These are phyloP conservation scores for Penicillium sp. DNA, from an alignment of 2,329 filamentous ascomycete genomes.

Conservation along the genomic window DNA sequence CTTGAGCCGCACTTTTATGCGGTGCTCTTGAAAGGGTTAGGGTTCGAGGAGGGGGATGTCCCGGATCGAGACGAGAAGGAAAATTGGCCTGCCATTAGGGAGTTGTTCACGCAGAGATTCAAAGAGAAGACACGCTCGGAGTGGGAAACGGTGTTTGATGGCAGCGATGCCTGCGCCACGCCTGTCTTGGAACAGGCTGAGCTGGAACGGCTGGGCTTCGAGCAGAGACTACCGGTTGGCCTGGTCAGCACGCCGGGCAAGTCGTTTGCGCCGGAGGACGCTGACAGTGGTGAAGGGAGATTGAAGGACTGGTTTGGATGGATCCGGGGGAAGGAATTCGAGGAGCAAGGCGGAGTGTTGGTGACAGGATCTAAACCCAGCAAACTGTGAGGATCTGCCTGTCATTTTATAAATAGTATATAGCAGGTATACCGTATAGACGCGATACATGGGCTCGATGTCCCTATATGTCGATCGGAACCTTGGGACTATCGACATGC, in stretches of 20 bases:
- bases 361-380: constrained; percentile 38
- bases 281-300: constrained; percentile 69
- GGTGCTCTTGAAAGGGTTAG: constrained; percentile 63
- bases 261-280: constrained; percentile 53
- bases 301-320: constrained; percentile 73
- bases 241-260: constrained; percentile 67
- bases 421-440: no score
- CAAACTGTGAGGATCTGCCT: background rate
- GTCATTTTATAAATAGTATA: no score
- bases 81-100: constrained; percentile 65
- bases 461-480: no score
- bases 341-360: constrained; percentile 60
- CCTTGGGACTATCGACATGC: background rate
- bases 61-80: constrained; percentile 54
- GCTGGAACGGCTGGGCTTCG: constrained; percentile 57
- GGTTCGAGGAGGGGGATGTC: constrained; percentile 47
- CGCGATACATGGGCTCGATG: no score
- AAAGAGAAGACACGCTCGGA: constrained; percentile 65
- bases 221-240: constrained; percentile 43
- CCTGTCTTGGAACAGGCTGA: constrained; percentile 76
- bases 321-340: constrained; percentile 67
- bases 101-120: constrained; percentile 62
- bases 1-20: constrained; percentile 83
- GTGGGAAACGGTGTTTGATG: constrained; percentile 85
- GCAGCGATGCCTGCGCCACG: constrained; percentile 88